Evolutionary conservation across 768 basidiomycete genomes (phyloP), one percentile per base, ranked within the genome.

Genomic region (Mycena maculata): DNA sequence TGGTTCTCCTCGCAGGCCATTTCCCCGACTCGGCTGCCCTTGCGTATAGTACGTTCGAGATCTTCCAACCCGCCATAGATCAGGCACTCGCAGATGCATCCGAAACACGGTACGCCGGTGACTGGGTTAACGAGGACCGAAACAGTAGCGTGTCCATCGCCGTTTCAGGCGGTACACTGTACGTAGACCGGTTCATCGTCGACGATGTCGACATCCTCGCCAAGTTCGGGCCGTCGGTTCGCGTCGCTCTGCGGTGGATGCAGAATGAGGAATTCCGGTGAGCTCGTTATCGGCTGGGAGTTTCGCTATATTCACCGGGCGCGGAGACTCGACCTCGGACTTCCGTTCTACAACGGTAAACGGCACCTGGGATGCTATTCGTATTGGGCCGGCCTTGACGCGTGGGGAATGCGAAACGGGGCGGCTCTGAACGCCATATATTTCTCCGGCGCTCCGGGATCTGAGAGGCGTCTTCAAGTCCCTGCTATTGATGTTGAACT

Each of bases 211-310:
- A 78, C 38, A 65, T 73, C 12, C 55, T 78, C 12, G 57, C 33
- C 20, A 55, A 55, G 48, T 74, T 77, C 61, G 27, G 62, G 18
- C 71, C 68, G 0, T 53, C 72, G 6, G 63, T 70, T 5, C 54
- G 71, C 4, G 53, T 74, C 25, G 72, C 73, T 8, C 48, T 78
- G 63, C 65, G 78, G 12, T 69, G 67, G 7, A 74, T 74, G 47
- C 54, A 73, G 22, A 61, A 64, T 1, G 77, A 78, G 27, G 76
- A 79, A 64, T 75, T 80, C 55, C 65, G 79, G 77, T 78, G 53
- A 22, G 77, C 18, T 11, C 47, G 42, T 33, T 6, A n/a, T 22
- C 11, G 11, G 45, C 44, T 15, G 6, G 20, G 1, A 25, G 27
- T 22, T 28, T 20, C 5, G 18, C 4, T 3, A 15, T 45, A 18